Percentiles rank a stretch among this genome's conserved stretches.
These are phyloP conservation scores for Zarea fungicola DNA, from an alignment of 2,329 filamentous ascomycete genomes.

Conservation along the genomic window DNA sequence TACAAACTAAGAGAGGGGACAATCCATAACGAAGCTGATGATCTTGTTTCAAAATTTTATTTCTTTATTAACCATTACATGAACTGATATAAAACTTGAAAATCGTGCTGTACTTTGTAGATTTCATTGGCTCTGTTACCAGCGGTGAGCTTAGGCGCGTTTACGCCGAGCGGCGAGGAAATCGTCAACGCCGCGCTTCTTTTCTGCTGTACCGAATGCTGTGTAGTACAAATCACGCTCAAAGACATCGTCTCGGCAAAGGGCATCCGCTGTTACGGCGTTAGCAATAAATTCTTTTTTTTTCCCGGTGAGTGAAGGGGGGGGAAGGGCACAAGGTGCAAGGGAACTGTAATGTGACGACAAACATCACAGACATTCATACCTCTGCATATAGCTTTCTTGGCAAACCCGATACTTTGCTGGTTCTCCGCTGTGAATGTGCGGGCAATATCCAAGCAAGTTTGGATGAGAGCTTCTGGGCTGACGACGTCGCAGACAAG, in stretches of 20 bases:
- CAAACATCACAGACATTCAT: no score
- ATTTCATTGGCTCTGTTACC: background rate
- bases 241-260: constrained; percentile 10
- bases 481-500: constrained; percentile 2
- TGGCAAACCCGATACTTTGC: constrained; percentile 5
- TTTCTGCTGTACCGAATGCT: constrained; percentile 6
- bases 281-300: no score
- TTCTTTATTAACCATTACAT: no score
- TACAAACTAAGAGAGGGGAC: background rate
- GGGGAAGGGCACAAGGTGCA: no score
- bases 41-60: constrained; percentile 1
- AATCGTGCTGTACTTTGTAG: no score
- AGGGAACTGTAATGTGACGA: no score
- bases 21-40: constrained; percentile 4
- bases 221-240: constrained; percentile 10
- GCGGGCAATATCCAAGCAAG: background rate
- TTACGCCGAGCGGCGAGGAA: constrained; percentile 7
- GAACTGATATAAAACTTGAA: no score
- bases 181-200: constrained; percentile 3
- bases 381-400: constrained; percentile 12
- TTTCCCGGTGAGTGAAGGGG: no score
- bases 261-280: constrained; percentile 8
- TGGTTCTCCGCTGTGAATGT: constrained; percentile 2
- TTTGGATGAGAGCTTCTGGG: background rate
- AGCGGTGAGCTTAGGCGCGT: background rate